Conservation (phyloP, 352 stramenopile species). For the Phytophthora multivora region DNA sequence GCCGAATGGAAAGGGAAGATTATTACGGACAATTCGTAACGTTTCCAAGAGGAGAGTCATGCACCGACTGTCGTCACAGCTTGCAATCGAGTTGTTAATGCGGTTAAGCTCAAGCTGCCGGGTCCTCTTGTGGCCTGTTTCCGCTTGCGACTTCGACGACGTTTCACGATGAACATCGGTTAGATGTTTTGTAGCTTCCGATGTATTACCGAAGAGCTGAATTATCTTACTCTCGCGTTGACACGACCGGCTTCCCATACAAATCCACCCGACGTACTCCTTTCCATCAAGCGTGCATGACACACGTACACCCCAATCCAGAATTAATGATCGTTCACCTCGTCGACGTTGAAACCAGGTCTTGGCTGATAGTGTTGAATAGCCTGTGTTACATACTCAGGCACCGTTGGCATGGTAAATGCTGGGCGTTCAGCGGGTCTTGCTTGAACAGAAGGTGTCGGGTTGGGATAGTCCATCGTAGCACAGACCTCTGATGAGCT, state of each 20-base stretch:
- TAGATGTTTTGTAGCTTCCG: slow-evolving; percentile 5
- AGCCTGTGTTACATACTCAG: not conserved
- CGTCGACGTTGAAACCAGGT: not conserved
- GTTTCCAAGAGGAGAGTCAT: not conserved
- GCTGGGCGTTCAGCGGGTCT: not conserved
- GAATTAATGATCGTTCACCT: slow-evolving; percentile 7
- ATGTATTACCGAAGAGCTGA: slow-evolving; percentile 17
- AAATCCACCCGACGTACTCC: slow-evolving; percentile 7
- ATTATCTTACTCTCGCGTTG: slow-evolving; percentile 7
- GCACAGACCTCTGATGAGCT: not conserved
- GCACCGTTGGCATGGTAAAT: not conserved
- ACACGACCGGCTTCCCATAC: not conserved
- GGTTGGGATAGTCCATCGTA: no score
- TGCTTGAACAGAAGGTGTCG: not conserved
- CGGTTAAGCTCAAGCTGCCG: not conserved
- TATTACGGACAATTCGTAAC: not conserved
- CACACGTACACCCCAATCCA: slow-evolving; percentile 8
- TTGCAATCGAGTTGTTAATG: not conserved
- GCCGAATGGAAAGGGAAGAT: not conserved
- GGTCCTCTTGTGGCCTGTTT: not conserved
- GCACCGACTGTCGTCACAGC: not conserved
- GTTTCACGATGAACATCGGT: not conserved
- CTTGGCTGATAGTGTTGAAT: not conserved
- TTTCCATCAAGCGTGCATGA: not conserved
- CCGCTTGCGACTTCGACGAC: not conserved